Percentiles rank a stretch among this genome's conserved stretches.
phyloP scores from a whole-genome alignment of 768 basidiomycete genomes.

The Tylopilus intermedius region DNA sequence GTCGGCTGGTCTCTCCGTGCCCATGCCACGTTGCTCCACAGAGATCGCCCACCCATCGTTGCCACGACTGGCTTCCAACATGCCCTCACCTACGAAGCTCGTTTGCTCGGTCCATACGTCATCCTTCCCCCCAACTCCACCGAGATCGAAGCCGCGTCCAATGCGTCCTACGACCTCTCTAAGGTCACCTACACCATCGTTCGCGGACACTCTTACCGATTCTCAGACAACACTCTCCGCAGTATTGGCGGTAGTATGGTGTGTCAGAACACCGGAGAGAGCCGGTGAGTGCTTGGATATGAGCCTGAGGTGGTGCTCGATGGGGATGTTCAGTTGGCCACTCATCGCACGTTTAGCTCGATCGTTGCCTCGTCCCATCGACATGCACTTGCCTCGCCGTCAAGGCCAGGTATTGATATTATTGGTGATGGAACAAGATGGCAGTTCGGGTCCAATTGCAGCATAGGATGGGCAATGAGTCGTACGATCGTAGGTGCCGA shows the following conservation, averaged over 20 bases:
- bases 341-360: conserved; percentile 34
- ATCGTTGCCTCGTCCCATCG: too few relatives aligned
- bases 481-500: conserved; percentile 55
- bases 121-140: conserved; percentile 54
- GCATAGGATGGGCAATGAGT: too few relatives aligned
- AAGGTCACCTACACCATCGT: conserved; percentile 49
- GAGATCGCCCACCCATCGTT: conserved; percentile 56
- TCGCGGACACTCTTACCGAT: conserved; percentile 78
- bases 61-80: conserved; percentile 58
- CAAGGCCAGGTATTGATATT: too few relatives aligned
- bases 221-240: conserved; percentile 59
- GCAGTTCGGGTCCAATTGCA: too few relatives aligned
- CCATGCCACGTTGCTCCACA: conserved; percentile 32
- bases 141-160: conserved; percentile 53
- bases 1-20: conserved; percentile 38
- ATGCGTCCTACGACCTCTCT: conserved; percentile 37
- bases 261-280: conserved; percentile 94
- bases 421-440: too few relatives aligned
- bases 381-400: too few relatives aligned
- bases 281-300: conserved; percentile 86
- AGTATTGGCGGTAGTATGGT: conserved; percentile 77
- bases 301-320: conserved; percentile 85
- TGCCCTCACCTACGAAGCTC: conserved; percentile 59
- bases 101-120: conserved; percentile 22
- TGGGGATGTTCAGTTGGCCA: conserved; percentile 76